These are phyloP conservation scores for Calonectria leucothoes DNA, from an alignment of 2,329 filamentous ascomycete genomes.

Conservation along the genomic window DNA sequence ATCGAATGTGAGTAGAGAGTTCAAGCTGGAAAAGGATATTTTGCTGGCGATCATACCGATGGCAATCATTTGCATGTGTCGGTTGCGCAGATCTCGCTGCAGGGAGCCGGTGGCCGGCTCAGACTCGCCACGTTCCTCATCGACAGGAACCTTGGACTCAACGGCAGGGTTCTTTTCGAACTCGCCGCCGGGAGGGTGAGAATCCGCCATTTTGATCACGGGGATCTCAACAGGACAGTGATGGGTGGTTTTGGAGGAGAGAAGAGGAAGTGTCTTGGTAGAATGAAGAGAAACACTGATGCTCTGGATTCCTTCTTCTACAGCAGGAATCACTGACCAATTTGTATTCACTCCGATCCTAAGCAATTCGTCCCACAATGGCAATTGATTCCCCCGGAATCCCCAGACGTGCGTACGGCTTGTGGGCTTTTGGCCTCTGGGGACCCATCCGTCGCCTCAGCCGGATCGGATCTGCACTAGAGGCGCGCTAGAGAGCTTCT, in stretches of 20 bases:
- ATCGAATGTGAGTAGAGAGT: neutral
- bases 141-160: neutral
- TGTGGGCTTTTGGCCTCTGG: neutral
- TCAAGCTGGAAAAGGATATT: conserved; percentile 1
- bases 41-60: conserved; percentile 87
- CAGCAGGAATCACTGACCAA: neutral
- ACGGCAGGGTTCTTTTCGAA: neutral
- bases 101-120: neutral
- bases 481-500: neutral
- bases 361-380: neutral
- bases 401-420: neutral
- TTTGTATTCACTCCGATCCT: neutral
- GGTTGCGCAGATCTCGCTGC: conserved; percentile 74
- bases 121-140: neutral
- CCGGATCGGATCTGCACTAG: neutral
- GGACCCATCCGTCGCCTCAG: neutral
- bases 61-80: conserved; percentile 96
- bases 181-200: neutral
- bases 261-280: neutral
- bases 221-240: too few species aligned
- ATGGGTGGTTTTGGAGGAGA: neutral
- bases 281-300: neutral
- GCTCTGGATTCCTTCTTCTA: neutral
- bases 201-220: neutral
- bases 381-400: neutral